Evolutionary conservation across 768 basidiomycete species (phyloP), one percentile per base, ranked within the genome.

Genomic region (Boletellus ananiceps): DNA sequence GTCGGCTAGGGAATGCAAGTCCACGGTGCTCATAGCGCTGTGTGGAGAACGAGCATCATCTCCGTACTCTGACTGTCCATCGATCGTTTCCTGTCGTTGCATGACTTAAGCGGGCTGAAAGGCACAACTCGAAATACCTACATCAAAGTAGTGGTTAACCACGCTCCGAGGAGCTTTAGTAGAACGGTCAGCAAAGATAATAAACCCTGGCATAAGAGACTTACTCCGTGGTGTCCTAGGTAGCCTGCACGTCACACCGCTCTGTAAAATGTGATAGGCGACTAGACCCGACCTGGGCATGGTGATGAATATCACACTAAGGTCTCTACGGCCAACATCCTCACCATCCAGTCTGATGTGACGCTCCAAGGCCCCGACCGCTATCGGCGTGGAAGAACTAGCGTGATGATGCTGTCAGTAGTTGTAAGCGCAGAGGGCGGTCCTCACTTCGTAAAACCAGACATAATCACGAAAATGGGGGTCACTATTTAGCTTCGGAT

Each of bases 341-440:
- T 69, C 62, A 86, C 94, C 95, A 99, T 57, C 96, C 96, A 53
- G 94, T 97, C 68, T 99, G 96, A 70, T 99, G 96, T 5, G 93
- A 96, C 3, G 95, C 96, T 35, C 96, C 96, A 12, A 99, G 77
- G 16, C 96, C 96, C 50, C 84, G 80, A 16, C 96, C 96, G 49
- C 77, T 84, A 58, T 99, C 93, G 13, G 84, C 95, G 65, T 97
- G 88, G 84, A 98, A 98, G 74, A 86, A 97, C 88, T 93, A 56
- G 19, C 5, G 25, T 27, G 19, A 40, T 33, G 40, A 32, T 29
- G 7, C 11, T 8, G 27, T 66, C 29, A 51, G 51, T 8, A 2
- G 11, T 16, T 1, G 33, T 19, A 14, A 2, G 27, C 14, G 19
- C 8, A 55, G n/a, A 18, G 18, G 14, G 54, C 14, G 23, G 27